A percentile compares a stretch with the other conserved stretches of the same genome.
These are phyloP conservation scores for Leptosphaerulina australis DNA, from an alignment of 2,329 filamentous ascomycete species.

Conservation along the genomic window DNA sequence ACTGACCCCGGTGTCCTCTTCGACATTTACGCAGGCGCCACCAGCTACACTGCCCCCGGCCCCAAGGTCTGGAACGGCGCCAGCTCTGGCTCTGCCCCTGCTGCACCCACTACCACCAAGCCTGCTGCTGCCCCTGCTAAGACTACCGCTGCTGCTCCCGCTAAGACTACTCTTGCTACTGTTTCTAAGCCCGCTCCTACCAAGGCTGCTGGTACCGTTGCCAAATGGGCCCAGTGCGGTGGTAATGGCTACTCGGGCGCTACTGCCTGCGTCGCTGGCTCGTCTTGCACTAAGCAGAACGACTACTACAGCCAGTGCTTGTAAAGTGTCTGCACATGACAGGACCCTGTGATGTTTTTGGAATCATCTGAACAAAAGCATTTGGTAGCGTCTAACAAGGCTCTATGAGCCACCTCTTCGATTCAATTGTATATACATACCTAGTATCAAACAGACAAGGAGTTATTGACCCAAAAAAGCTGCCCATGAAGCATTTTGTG, in stretches of 20 bases:
- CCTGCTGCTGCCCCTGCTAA: slow-evolving; percentile 11
- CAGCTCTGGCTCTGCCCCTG: slow-evolving; percentile 20
- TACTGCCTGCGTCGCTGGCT: slow-evolving; percentile 49
- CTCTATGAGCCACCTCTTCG: slow-evolving; percentile 1
- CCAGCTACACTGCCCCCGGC: slow-evolving; percentile 47
- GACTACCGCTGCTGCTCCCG: slow-evolving; percentile 17
- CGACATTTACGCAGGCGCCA: slow-evolving; percentile 48
- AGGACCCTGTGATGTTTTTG: not conserved
- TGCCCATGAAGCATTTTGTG: too few species aligned
- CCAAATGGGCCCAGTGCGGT: slow-evolving; percentile 53
- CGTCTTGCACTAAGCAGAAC: slow-evolving; percentile 51
- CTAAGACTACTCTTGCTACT: slow-evolving; percentile 30
- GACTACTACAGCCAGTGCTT: slow-evolving; percentile 57
- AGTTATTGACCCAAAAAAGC: slow-evolving; percentile 8
- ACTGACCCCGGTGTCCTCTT: slow-evolving; percentile 51
- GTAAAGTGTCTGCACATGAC: slow-evolving; percentile 15
- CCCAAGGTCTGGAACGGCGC: slow-evolving; percentile 45
- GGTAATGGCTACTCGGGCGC: slow-evolving; percentile 52
- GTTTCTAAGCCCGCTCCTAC: slow-evolving; percentile 26
- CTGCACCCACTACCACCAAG: slow-evolving; percentile 22
- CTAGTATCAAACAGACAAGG: slow-evolving; percentile 11
- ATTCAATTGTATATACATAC: slow-evolving; percentile 24
- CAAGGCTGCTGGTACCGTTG: slow-evolving; percentile 19
- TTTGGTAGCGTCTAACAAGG: slow-evolving; percentile 1
- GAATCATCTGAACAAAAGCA: not conserved